phyloP scores from a whole-genome alignment of 371 early-diverging fungal species.

The Mortierella sp. region DNA sequence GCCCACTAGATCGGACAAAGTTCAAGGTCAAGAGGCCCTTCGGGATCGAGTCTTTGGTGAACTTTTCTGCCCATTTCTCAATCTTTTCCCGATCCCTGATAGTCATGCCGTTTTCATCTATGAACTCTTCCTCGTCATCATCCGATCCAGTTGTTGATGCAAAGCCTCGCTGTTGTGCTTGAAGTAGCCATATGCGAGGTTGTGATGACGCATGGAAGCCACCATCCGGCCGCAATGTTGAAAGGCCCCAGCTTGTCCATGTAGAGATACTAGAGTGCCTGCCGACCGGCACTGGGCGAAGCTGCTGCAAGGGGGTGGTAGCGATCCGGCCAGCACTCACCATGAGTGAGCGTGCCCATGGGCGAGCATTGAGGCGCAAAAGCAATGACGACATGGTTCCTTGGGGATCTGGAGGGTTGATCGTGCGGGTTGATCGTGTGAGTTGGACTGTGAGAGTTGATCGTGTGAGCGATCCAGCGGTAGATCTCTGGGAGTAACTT shows the following conservation, averaged over 20 bases:
- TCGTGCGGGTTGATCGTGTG: neutral
- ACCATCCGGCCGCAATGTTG: no score
- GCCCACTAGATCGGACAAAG: slow-evolving; percentile 77
- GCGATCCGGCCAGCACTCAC: neutral
- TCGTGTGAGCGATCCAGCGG: neutral
- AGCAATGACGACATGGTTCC: neutral
- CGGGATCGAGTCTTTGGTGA: slow-evolving; percentile 50
- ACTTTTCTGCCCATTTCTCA: slow-evolving; percentile 40
- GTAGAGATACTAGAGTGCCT: neutral
- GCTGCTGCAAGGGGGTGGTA: neutral
- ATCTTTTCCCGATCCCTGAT: slow-evolving; percentile 48
- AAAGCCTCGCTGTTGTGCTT: slow-evolving; percentile 14
- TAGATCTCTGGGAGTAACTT: no score
- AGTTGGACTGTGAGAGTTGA: neutral
- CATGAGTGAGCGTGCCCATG: neutral
- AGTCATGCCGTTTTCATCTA: slow-evolving; percentile 49
- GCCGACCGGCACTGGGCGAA: neutral
- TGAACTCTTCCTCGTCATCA: slow-evolving; percentile 31
- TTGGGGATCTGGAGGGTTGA: no score
- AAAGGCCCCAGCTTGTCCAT: no score
- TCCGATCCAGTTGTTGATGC: slow-evolving; percentile 9
- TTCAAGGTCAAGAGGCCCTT: slow-evolving; percentile 53
- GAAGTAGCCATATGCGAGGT: neutral
- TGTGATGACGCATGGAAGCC: no score
- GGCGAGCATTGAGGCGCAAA: neutral